Percentiles rank a stretch among this genome's conserved stretches.
These are phyloP conservation scores for Fraxinus latifolia DNA, from an alignment of 305 asterid species.

Conservation along the genomic window DNA sequence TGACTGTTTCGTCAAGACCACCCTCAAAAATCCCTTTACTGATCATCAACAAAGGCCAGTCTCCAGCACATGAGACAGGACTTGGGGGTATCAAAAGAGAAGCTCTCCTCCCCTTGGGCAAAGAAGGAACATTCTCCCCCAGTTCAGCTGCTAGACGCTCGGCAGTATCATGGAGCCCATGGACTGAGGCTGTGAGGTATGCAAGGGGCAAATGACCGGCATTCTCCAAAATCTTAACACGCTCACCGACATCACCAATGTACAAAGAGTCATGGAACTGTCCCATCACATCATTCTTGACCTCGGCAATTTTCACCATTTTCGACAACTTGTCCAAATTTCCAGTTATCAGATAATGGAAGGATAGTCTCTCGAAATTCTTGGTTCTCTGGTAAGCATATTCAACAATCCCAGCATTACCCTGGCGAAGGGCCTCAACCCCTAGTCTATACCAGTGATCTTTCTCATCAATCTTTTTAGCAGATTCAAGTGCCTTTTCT, in stretches of 20 bases:
- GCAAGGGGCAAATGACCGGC: constrained; percentile 70
- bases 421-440: constrained; percentile 72
- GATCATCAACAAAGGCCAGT: constrained; percentile 50
- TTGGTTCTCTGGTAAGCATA: constrained; percentile 68
- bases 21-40: constrained; percentile 46
- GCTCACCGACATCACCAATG: constrained; percentile 64
- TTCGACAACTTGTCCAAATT: constrained; percentile 58
- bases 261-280: constrained; percentile 70
- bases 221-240: constrained; percentile 62
- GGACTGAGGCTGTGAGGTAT: constrained; percentile 44
- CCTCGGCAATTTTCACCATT: constrained; percentile 83
- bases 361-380: constrained; percentile 63
- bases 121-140: constrained; percentile 44
- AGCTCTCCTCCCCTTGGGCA: constrained; percentile 44
- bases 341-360: constrained; percentile 64
- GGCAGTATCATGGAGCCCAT: constrained; percentile 44
- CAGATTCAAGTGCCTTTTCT: constrained; percentile 67
- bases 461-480: constrained; percentile 64
- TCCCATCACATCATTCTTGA: constrained; percentile 72
- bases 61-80: constrained; percentile 53
- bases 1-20: constrained; percentile 40
- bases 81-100: constrained; percentile 59
- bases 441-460: constrained; percentile 69
- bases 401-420: constrained; percentile 67
- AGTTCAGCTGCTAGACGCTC: constrained; percentile 50